Conservation (phyloP, 345 rosid genomes). For the Kandelia obovata region DNA sequence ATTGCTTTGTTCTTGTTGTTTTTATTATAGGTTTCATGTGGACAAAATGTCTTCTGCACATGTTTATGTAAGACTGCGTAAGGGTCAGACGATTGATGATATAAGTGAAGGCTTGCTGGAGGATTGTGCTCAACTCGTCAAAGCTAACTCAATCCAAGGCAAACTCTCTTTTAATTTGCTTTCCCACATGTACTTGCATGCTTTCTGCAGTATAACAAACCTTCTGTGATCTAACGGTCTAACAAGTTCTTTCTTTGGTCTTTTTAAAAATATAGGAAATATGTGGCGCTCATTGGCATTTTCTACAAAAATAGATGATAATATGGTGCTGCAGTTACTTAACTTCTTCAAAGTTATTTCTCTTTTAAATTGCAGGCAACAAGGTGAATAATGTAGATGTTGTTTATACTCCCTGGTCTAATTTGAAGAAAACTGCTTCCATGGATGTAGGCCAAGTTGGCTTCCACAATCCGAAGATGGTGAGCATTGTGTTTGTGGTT, state of each 20-base stretch:
- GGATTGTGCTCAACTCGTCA: constrained; percentile 97
- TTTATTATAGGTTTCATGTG: constrained; percentile 80
- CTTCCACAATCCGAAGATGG: constrained; percentile 85
- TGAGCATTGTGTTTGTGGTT: constrained; percentile 20
- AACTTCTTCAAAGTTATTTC: neutral
- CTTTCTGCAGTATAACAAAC: too few species aligned
- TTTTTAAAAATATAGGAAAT: too few species aligned
- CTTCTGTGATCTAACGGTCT: too few species aligned
- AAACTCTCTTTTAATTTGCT: constrained; percentile 1
- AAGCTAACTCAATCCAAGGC: constrained; percentile 99
- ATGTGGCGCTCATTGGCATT: too few species aligned
- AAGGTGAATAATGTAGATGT: constrained; percentile 92
- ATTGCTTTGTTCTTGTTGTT: too few species aligned
- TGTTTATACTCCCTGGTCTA: constrained; percentile 95
- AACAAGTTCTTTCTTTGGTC: too few species aligned
- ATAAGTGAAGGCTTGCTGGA: constrained; percentile 80
- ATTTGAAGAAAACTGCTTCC: constrained; percentile 90
- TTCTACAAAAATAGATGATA: too few species aligned
- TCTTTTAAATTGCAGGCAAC: constrained; percentile 52
- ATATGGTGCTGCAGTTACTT: neutral
- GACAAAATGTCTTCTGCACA: constrained; percentile 99
- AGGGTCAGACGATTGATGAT: constrained; percentile 79
- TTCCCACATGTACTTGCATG: neutral
- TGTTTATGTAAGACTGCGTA: constrained; percentile 86
- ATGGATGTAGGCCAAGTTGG: constrained; percentile 99